These are phyloP conservation scores for Xerocomus potaroensis DNA, from an alignment of 768 basidiomycete species.

Conservation along the genomic window DNA sequence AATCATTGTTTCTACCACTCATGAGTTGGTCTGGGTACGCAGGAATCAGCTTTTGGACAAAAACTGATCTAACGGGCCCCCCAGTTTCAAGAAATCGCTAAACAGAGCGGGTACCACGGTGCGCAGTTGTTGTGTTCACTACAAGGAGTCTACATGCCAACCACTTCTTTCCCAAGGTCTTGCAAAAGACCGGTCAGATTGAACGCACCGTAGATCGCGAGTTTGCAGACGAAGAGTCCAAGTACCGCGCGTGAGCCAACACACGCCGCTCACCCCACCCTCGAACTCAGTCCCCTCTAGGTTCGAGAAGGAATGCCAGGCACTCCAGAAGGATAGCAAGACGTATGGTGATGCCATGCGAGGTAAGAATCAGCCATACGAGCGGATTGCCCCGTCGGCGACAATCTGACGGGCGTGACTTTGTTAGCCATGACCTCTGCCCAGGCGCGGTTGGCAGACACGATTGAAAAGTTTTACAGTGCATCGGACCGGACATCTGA, in stretches of 20 bases:
- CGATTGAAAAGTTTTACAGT: conserved; percentile 88
- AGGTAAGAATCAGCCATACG: conserved; percentile 46
- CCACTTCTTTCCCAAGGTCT: conserved; percentile 47
- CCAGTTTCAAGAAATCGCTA: conserved; percentile 89
- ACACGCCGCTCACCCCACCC: not conserved
- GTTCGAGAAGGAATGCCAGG: conserved; percentile 94
- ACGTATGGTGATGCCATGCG: conserved; percentile 93
- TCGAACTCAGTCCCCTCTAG: conserved; percentile 37
- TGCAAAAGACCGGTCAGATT: conserved; percentile 98
- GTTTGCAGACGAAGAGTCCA: conserved; percentile 87
- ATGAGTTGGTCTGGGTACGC: conserved; percentile 59
- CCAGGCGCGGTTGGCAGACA: conserved; percentile 91
- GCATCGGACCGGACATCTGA: conserved; percentile 81
- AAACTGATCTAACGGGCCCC: not conserved
- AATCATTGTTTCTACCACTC: not conserved
- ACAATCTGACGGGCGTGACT: conserved; percentile 1
- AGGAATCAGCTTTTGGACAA: not conserved
- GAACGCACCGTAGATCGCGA: conserved; percentile 94
- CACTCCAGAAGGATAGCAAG: conserved; percentile 93
- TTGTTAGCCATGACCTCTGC: conserved; percentile 83
- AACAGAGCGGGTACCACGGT: conserved; percentile 91
- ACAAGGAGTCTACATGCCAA: conserved; percentile 3
- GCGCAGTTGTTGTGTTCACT: conserved; percentile 26
- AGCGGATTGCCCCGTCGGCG: not conserved
- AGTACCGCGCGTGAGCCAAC: conserved; percentile 73